A percentile compares a stretch with the other conserved stretches of the same genome.
Conservation (phyloP, 2,329 filamentous ascomycete species). For the Colletotrichum cereale region DNA sequence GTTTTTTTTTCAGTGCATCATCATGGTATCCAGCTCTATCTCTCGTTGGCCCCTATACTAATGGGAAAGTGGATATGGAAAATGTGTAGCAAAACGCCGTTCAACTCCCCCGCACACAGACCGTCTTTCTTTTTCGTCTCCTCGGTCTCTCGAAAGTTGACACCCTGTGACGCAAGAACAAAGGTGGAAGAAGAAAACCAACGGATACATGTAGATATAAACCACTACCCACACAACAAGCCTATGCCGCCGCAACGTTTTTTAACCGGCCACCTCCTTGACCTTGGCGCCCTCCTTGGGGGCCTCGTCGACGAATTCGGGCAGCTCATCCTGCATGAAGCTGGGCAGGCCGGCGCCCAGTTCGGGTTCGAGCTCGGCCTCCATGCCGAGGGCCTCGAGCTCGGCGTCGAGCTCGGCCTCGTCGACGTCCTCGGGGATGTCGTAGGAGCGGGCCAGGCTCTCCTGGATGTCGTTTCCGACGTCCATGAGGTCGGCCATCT, state of each 20-base stretch:
- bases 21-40: background rate
- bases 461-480: slow-evolving; percentile 99
- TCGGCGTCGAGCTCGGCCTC: slow-evolving; percentile 97
- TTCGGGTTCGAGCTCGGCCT: slow-evolving; percentile 87
- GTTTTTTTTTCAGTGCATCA: background rate
- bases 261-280: slow-evolving; percentile 80
- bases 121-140: background rate
- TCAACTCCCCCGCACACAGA: background rate
- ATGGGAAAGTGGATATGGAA: background rate
- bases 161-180: background rate
- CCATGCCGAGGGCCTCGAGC: slow-evolving; percentile 91
- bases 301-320: slow-evolving; percentile 93
- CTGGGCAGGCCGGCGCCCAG: slow-evolving; percentile 76
- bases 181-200: background rate
- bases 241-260: background rate
- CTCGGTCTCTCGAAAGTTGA: too few species aligned
- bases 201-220: background rate
- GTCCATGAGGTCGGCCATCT: slow-evolving; percentile 98
- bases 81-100: slow-evolving; percentile 1
- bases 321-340: slow-evolving; percentile 90
- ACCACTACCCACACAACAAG: too few species aligned
- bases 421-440: slow-evolving; percentile 96
- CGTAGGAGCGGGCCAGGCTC: slow-evolving; percentile 89
- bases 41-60: background rate
- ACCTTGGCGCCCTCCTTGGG: slow-evolving; percentile 81